Evolutionary conservation across 148 eudicot species (phyloP), one percentile per base, ranked within the genome.

Genomic region (Fallopia convolvulus): DNA sequence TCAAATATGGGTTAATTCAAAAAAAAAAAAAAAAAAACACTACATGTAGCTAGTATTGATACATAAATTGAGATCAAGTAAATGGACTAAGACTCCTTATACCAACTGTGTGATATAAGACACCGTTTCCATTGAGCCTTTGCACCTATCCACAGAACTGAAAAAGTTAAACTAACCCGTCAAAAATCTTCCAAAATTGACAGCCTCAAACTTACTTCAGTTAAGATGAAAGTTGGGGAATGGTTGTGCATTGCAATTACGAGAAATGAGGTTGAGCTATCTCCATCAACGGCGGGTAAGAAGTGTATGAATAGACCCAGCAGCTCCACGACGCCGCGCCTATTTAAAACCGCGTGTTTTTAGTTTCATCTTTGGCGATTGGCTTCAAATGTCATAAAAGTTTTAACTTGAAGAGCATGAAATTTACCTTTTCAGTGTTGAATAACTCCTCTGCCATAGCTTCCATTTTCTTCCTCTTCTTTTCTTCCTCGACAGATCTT

Each of bases 371-470:
- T 74, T 10, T 75, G 3, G 44, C 23, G 12, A 44, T 61, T 76
- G 36, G 39, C 6, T 18, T 39, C 10, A 20, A 13, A 14, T 9
- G 4, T 44, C 70, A 32, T 70, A 58, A 39, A n/a, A 79, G 46
- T 11, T 75, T 3, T 44, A 68, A 15, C 21, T 21, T 26, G 13
- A 52, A n/a, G 30, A 26, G 76, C 36, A 65, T 46, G 8, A 82
- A n/a, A 2, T 72, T 76, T 78, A 89, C 99, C 91, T 88, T 88
- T 55, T 88, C 93, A 48, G 70, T 82, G 83, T 91, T 90, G 78
- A 95, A 95, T 44, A 95, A 86, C 79, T 95, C 98, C 74, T 95
- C 99, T 15, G 99, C 93, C 81, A 91, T 83, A 75, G 97, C 90
- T 84, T 95, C 99, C 93, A 83, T 93, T 82, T 93, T 89, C 82